Base-by-base conservation (phyloP, 2,329 filamentous ascomycete species). In the Neodidymelliopsis sp. region DNA sequence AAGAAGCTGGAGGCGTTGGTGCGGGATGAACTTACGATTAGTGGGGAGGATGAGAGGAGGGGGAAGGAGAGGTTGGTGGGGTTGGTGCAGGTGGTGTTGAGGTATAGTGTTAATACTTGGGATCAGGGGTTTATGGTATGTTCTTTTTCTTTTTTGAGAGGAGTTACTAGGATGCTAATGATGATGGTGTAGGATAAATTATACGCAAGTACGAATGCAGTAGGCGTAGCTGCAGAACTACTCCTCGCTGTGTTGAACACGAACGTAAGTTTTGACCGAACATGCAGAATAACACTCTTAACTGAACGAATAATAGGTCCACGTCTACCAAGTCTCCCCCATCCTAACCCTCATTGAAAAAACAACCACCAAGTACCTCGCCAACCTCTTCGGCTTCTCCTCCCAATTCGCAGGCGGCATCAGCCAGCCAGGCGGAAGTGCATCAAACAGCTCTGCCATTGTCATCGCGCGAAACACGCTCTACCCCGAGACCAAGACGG, bases 61-160 rank as follows among this genome's bases (percentile, higher is more conserved):
- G 77, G 77, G 18, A 77, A 74, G 53, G 69, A 74, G 9, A 77
- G 75, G 7, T 54, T 80, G 10, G 29, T 79, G 12, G 45, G 66
- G 2, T 47, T 84, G 3, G 81, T 96, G 34, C 77, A 85, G 58
- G 82, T 85, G 52, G 80, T 97, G 15, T 79, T 97, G 30, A 81
- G 84, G 56, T 91, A 95, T 73, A 94, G 89, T 66, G 93, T 97
- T 67, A 99, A 99, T 75, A 97, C 93, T n/a, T 97, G 92, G 90
- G 89, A 96, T 66, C 92, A 96, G 74, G 93, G 93, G 9, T 99
- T 97, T 74, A 76, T 97, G 66, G 48, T 52, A 42, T 11, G 4
- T 13, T 2, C 6, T 4, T n/a, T 13, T 16, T 19, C n/a, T n/a
- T n/a, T n/a, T n/a, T n/a, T n/a, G n/a, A n/a, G n/a, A n/a, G n/a